Evolutionary conservation across 1,284 basidiomycete genomes (phyloP).

Genomic region (Ganoderma sinense): DNA sequence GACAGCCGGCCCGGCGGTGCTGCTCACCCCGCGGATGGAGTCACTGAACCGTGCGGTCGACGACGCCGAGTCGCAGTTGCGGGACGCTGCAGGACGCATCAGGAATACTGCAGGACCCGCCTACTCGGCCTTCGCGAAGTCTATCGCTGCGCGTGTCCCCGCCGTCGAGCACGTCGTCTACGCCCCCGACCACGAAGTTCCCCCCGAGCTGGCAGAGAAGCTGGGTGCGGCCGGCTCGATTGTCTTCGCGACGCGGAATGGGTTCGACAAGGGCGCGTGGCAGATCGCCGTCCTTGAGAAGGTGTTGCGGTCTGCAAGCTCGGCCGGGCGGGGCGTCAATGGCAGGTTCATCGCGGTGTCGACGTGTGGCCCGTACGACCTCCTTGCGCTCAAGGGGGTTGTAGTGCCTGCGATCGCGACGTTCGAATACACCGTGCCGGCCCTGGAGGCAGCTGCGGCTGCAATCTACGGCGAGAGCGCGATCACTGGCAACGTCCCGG

Average conservation of each 20-base stretch:
- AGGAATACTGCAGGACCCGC: conserved; percentile 65
- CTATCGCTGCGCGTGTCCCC: conserved; percentile 43
- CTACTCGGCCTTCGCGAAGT: conserved; percentile 56
- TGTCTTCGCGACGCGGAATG: conserved; percentile 67
- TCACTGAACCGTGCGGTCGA: conserved; percentile 69
- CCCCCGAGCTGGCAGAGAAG: conserved; percentile 28
- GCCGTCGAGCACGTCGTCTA: conserved; percentile 58
- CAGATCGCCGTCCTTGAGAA: conserved; percentile 54
- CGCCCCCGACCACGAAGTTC: conserved; percentile 37
- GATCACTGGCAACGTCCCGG: conserved; percentile 49
- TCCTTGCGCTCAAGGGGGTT: conserved; percentile 40
- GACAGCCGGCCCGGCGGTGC: conserved; percentile 40
- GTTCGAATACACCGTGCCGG: conserved; percentile 64
- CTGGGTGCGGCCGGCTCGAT: conserved; percentile 41
- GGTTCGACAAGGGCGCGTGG: conserved; percentile 57
- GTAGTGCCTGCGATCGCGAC: conserved; percentile 48
- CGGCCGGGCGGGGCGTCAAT: conserved; percentile 7
- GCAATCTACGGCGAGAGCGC: conserved; percentile 53
- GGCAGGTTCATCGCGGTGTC: conserved; percentile 55
- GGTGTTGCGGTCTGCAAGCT: conserved; percentile 34
- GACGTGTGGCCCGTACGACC: conserved; percentile 69
- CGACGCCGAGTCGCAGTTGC: conserved; percentile 55
- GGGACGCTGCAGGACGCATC: conserved; percentile 50
- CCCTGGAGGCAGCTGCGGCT: conserved; percentile 51
- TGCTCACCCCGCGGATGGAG: conserved; percentile 65